Conservation (phyloP, 1,284 basidiomycete species). For the Trametes polyzona region DNA sequence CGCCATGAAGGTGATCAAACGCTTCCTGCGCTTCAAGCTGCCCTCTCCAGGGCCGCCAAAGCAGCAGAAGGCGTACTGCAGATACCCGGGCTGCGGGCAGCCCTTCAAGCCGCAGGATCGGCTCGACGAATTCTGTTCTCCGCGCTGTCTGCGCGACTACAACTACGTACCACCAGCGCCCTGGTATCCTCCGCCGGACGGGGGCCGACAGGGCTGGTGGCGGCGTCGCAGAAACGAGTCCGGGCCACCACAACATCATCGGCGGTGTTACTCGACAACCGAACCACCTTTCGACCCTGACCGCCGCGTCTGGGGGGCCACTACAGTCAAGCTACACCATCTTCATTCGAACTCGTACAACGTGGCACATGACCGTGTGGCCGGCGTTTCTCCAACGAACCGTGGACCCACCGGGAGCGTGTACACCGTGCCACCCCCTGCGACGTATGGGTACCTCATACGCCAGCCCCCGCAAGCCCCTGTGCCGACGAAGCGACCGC, state of each 20-base stretch:
- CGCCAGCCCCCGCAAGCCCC: neutral
- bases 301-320: neutral
- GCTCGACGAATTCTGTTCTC: slow-evolving; percentile 7
- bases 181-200: neutral
- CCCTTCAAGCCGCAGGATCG: neutral
- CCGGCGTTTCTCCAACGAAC: no score
- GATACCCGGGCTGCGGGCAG: neutral
- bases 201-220: neutral
- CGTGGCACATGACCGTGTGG: no score
- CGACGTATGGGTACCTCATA: neutral
- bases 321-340: no score
- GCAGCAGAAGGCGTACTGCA: neutral
- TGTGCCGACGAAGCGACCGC: neutral
- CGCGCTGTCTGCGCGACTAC: slow-evolving; percentile 7
- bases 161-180: slow-evolving; percentile 2
- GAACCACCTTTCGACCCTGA: neutral
- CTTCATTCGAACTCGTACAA: no score
- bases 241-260: neutral
- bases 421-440: neutral
- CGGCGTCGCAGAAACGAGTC: neutral
- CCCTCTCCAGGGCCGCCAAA: neutral
- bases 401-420: neutral
- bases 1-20: neutral
- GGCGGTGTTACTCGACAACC: neutral
- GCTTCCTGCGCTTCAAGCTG: neutral